These are phyloP conservation scores for cucumber (Cucumis sativus) DNA, from an alignment of 306 rosid genomes.

Conservation along the genomic window DNA sequence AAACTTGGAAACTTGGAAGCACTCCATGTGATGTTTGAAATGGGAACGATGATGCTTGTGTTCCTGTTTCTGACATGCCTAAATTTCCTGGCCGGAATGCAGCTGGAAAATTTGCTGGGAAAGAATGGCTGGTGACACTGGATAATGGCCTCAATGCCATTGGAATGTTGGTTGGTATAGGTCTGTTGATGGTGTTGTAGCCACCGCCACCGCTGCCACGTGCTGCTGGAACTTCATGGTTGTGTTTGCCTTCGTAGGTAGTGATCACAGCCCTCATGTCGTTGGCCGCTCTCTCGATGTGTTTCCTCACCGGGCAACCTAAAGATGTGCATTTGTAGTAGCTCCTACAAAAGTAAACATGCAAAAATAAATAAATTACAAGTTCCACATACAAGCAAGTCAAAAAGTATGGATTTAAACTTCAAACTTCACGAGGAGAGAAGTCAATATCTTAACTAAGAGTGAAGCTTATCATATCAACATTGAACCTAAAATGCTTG, in stretches of 20 bases:
- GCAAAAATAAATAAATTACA: not conserved
- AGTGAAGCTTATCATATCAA: too few relatives aligned
- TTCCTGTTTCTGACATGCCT: not conserved
- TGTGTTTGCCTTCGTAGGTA: constrained; percentile 91
- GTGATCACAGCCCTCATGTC: constrained; percentile 83
- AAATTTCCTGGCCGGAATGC: not conserved
- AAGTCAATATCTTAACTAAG: not conserved
- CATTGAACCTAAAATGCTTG: not conserved
- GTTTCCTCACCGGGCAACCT: constrained; percentile 84
- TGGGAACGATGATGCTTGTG: not conserved
- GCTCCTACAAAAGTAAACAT: constrained; percentile 42
- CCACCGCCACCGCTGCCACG: constrained; percentile 44
- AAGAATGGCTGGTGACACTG: constrained; percentile 18
- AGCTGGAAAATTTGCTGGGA: constrained; percentile 8
- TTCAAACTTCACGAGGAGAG: not conserved
- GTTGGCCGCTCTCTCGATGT: constrained; percentile 79
- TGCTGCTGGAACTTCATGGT: constrained; percentile 88
- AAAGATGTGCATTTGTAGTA: constrained; percentile 83
- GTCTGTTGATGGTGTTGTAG: constrained; percentile 21
- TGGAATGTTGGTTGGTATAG: constrained; percentile 13
- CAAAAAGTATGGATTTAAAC: not conserved
- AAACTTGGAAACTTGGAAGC: constrained; percentile 1
- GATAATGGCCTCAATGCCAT: constrained; percentile 40
- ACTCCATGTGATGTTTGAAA: constrained; percentile 3
- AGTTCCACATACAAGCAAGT: too few relatives aligned